Percentiles rank a stretch among this genome's conserved stretches.
These are phyloP conservation scores for Dactylellina cionopaga DNA, from an alignment of 2,329 filamentous ascomycete genomes.

Conservation along the genomic window DNA sequence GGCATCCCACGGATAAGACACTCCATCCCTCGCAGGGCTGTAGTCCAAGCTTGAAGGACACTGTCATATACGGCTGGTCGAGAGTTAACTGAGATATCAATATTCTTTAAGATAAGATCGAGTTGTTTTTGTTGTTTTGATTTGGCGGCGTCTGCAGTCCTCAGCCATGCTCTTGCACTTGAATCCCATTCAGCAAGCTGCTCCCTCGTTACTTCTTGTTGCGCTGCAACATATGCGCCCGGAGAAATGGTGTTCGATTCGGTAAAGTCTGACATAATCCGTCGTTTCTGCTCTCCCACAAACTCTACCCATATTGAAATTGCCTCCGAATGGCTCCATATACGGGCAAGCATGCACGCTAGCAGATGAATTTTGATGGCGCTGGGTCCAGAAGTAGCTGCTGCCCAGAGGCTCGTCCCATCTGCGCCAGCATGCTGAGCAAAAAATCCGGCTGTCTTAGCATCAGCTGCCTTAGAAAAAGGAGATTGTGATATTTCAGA, in stretches of 20 bases:
- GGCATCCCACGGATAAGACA: constrained; percentile 54
- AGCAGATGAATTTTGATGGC: constrained; percentile 58
- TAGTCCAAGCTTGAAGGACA: constrained; percentile 56
- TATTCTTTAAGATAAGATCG: constrained; percentile 56
- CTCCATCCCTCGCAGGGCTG: constrained; percentile 55
- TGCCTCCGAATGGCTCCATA: constrained; percentile 58
- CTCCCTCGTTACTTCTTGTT: constrained; percentile 53
- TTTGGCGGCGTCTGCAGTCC: constrained; percentile 57
- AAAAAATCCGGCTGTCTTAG: constrained; percentile 33
- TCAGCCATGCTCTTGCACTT: constrained; percentile 59
- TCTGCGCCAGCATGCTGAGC: constrained; percentile 56
- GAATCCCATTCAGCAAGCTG: constrained; percentile 59
- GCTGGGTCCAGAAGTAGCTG: constrained; percentile 57
- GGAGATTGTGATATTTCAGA: constrained; percentile 51
- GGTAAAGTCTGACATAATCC: not conserved
- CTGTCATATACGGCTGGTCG: constrained; percentile 49
- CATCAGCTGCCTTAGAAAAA: not conserved
- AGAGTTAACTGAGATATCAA: constrained; percentile 52
- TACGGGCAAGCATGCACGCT: constrained; percentile 60
- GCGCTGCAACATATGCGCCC: constrained; percentile 36
- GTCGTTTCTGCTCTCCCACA: constrained; percentile 53
- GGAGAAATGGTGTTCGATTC: not conserved
- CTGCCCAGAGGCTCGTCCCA: constrained; percentile 58
- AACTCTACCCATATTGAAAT: constrained; percentile 60
- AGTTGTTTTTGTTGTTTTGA: constrained; percentile 55